Conservation (phyloP, 257 asterid genomes). For the Solanum verrucosum region DNA sequence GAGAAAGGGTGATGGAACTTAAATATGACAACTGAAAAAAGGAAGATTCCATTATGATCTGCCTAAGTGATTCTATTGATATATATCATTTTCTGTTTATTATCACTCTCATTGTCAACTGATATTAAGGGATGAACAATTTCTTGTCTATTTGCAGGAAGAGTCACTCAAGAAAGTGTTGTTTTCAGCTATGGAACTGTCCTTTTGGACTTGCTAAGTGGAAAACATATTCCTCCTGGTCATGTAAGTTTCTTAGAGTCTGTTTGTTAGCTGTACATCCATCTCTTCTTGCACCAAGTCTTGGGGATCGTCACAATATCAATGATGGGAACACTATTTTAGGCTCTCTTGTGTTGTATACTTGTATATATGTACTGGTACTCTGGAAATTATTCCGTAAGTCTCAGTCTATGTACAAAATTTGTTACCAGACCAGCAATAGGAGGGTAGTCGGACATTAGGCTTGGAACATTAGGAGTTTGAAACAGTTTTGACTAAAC, state of each 20-base stretch:
- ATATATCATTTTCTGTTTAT: neutral
- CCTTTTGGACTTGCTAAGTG: conserved; percentile 96
- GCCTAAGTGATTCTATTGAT: neutral
- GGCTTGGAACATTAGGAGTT: neutral
- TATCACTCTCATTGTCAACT: conserved; percentile 1
- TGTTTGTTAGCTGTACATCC: neutral
- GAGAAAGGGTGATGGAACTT: neutral
- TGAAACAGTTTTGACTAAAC: neutral
- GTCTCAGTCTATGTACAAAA: neutral
- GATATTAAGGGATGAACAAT: neutral
- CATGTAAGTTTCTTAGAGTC: conserved; percentile 47
- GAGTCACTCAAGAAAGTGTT: conserved; percentile 99
- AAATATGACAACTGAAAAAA: neutral
- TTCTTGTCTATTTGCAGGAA: conserved; percentile 46
- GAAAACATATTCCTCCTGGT: conserved; percentile 97
- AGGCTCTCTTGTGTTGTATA: neutral
- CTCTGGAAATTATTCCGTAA: neutral
- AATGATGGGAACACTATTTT: neutral
- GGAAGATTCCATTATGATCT: neutral
- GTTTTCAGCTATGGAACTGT: conserved; percentile 98
- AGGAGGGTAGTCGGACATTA: neutral
- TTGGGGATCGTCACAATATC: neutral
- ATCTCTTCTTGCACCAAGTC: neutral
- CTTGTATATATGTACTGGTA: neutral
- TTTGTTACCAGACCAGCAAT: neutral